Evolutionary conservation across 139 green algal species (phyloP), one percentile per base, ranked within the genome.

Genomic region (Astrephomene gubernaculifera): DNA sequence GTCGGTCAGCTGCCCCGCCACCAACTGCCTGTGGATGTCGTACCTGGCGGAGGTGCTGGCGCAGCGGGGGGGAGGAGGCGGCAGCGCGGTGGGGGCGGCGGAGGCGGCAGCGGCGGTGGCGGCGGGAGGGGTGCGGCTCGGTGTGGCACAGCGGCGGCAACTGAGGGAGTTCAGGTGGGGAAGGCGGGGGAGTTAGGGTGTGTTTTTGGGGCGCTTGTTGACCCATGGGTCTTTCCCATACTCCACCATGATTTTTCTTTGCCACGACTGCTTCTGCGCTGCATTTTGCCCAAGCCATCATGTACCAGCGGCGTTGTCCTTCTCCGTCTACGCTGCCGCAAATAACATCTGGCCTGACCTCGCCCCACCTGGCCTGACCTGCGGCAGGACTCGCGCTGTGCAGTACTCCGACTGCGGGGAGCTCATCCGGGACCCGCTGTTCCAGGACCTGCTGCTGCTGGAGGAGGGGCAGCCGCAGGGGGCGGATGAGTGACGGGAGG

Each of bases 11-110:
- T 78, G 73, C 44, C 95, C 94, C 2, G 84, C 86, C 43, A 99
- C 96, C n/a, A 99, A 99, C 89, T 91, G 87, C 41, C 84, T 97
- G 31, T 99, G 97, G 97, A 79, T 99, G 83, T 89, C 96, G 68
- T 99, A 99, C 89, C 88, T 99, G 41, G 93, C 94, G 21, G 96
- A 99, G 65, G 93, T 92, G 14, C 76, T 98, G 63, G 88, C 96
- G 89, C 60, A 8, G 69, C 91, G 41, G 14, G 72, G 61, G 41
- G 97, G 98, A 84, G 49, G 33, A 36, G 45, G 27, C 36, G 65
- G 71, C 2, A n/a, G 27, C 31, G n/a, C 61, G 25, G 57, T 17
- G 49, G 27, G 79, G 68, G 35, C 31, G n/a, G 39, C 38, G 35
- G 41, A 14, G 72, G 61, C 60, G 97, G 98, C 86, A 43, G 33